Conservation (phyloP, 345 rosid species). For the Isatis tinctoria region DNA sequence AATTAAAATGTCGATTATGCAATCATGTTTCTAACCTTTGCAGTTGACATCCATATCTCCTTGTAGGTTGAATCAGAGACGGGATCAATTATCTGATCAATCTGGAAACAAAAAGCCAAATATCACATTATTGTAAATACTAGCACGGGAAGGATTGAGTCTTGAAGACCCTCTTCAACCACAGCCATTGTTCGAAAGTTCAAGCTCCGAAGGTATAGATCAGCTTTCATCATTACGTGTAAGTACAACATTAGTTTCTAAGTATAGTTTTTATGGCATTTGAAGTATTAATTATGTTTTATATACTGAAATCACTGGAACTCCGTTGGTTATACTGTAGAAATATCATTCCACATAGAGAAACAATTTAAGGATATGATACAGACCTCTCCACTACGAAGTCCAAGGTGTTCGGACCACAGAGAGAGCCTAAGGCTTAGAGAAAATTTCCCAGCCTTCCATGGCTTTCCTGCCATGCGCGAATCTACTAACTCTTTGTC, state of each 20-base stretch:
- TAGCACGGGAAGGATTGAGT: background rate
- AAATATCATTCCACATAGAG: background rate
- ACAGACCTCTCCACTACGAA: constrained; percentile 67
- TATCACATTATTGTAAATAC: background rate
- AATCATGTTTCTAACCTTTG: constrained; percentile 55
- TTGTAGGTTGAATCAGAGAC: constrained; percentile 81
- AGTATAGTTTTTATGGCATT: constrained; percentile 1
- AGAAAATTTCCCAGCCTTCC: constrained; percentile 94
- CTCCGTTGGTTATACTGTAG: background rate
- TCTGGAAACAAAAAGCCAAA: constrained; percentile 40
- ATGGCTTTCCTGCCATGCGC: constrained; percentile 82
- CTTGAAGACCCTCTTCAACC: constrained; percentile 8
- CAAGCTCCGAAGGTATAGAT: background rate
- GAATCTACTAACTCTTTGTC: constrained; percentile 88
- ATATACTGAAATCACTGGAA: background rate
- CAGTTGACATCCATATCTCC: constrained; percentile 79
- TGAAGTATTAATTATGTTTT: background rate
- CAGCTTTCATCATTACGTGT: background rate
- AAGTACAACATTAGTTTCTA: background rate
- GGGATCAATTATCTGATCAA: constrained; percentile 68
- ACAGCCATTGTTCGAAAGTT: background rate
- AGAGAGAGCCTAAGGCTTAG: constrained; percentile 81
- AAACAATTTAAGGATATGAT: background rate
- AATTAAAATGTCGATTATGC: background rate
- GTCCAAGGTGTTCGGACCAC: constrained; percentile 99